Evolutionary conservation across 768 basidiomycete species (phyloP), one percentile per base, ranked within the genome.

Genomic region (Cystobasidium onofrii): DNA sequence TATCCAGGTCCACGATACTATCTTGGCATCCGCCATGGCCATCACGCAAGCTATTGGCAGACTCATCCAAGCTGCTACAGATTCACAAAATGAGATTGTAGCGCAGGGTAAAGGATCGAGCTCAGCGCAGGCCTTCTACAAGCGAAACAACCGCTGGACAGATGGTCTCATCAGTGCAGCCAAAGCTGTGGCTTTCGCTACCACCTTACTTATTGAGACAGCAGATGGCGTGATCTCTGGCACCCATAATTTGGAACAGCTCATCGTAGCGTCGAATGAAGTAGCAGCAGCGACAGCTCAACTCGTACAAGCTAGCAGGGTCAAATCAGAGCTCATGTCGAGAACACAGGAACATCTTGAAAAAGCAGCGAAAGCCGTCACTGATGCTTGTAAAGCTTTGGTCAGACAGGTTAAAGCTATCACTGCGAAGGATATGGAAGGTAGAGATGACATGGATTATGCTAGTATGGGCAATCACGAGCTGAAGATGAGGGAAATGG

Each of bases 221-320:
- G 96, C 96, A 20, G 96, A 99, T 81, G 96, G 96, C 74, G 95
- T 99, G 54, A 85, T 98, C 75, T 92, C 91, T 0, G 96, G 95
- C 15, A 94, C 92, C 18, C 92, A 98, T 81, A 93, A 94, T 34
- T 86, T 97, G 73, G 96, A 98, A 83, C 96, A 99, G 82, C 89
- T 99, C 77, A 98, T 99, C 79, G 96, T 98, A 73, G 91, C 96
- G n/a, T 99, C 96, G 44, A 98, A 98, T 82, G 96, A 97, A 81
- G 96, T 99, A 50, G 92, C 94, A 1, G 92, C 88, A 64, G 89
- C 96, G 1, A 99, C 96, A 1, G 96, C 96, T 18, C 96, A 99
- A 82, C 88, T 99, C 64, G 96, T 99, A 55, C 96, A 96, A 29
- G 96, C 96, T 7, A 97, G 94, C 13, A 88, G 96, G 71, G 96